Conservation (phyloP, 345 rosid species). For the Syzygium aqueum region DNA sequence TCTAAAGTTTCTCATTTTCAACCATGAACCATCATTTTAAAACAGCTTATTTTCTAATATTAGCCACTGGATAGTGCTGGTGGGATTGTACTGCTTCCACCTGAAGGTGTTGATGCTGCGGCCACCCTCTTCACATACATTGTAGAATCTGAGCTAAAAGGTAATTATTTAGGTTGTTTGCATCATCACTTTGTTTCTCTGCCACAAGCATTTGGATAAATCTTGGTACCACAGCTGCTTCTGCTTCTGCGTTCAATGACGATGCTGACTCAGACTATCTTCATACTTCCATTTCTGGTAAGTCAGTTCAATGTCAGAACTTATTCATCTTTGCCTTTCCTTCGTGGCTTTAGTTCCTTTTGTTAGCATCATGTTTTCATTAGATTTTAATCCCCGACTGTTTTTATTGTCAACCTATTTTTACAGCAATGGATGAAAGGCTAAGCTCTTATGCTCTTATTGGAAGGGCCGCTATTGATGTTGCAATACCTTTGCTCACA, state of each 20-base stretch:
- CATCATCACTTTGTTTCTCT: not conserved
- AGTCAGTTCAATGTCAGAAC: constrained; percentile 5
- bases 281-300: constrained; percentile 90
- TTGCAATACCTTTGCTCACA: constrained; percentile 70
- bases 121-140: constrained; percentile 73
- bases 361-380: not conserved
- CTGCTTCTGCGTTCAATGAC: constrained; percentile 43
- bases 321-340: not conserved
- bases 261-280: constrained; percentile 51
- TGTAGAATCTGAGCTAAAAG: constrained; percentile 74
- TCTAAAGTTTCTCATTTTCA: not conserved
- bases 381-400: not conserved
- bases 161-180: constrained; percentile 16
- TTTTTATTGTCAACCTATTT: not conserved
- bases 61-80: constrained; percentile 59
- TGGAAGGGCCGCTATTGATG: constrained; percentile 82
- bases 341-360: not conserved
- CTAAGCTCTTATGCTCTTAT: constrained; percentile 92
- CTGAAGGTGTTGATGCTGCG: constrained; percentile 80
- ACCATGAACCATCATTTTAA: constrained; percentile 4
- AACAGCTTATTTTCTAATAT: constrained; percentile 7
- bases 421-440: constrained; percentile 96
- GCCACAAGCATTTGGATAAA: not conserved
- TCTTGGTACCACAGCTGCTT: constrained; percentile 1
- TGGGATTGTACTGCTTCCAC: constrained; percentile 55